Evolutionary conservation across 176 grass and related monocot species (phyloP).

Genomic region (bread wheat (Triticum aestivum)): IWGSC_CS_RefSeq_v2.1 NC_057814.1:5447365-5447864

Average conservation of each 20-base stretch:
- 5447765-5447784: neutral
- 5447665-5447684: neutral
- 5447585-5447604: neutral
- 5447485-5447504: constrained; percentile 6
- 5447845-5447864: neutral
- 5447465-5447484: constrained; percentile 40
- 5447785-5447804: neutral
- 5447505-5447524: constrained; percentile 52
- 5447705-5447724: neutral
- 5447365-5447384: neutral
- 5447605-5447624: neutral
- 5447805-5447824: too few species aligned
- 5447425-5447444: neutral
- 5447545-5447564: constrained; percentile 86
- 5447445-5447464: constrained; percentile 49
- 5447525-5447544: constrained; percentile 75
- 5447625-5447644: neutral
- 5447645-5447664: neutral
- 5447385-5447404: neutral
- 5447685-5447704: neutral
- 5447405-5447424: neutral
- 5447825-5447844: too few species aligned
- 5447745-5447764: neutral
- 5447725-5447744: neutral
- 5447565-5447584: constrained; percentile 86